These are phyloP conservation scores for Starmera quercuum DNA, from an alignment of 805 yeast species.

Conservation along the genomic window DNA sequence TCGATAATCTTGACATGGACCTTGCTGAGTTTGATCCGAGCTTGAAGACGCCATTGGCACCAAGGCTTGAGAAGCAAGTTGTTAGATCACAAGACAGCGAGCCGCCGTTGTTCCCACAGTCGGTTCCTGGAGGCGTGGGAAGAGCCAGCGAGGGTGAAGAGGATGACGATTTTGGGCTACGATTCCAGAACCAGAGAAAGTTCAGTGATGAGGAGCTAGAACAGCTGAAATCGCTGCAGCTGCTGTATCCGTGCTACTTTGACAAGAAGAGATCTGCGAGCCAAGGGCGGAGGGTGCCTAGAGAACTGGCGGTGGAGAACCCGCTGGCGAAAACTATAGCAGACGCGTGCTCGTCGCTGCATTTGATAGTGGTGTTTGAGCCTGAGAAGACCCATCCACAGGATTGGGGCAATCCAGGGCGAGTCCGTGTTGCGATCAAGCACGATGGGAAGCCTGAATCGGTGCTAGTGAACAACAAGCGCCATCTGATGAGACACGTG, in stretches of 20 bases:
- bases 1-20: constrained; percentile 91
- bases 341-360: constrained; percentile 50
- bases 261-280: constrained; percentile 67
- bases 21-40: constrained; percentile 81
- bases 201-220: constrained; percentile 51
- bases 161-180: constrained; percentile 4
- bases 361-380: constrained; percentile 42
- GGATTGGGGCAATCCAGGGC: constrained; percentile 96
- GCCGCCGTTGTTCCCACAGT: constrained; percentile 22
- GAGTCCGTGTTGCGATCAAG: constrained; percentile 71
- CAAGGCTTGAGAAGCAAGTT: constrained; percentile 52
- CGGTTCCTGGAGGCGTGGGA: constrained; percentile 2
- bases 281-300: constrained; percentile 78
- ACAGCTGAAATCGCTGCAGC: constrained; percentile 61
- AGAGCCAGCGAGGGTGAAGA: constrained; percentile 1
- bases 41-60: constrained; percentile 64
- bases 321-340: constrained; percentile 81
- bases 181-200: constrained; percentile 16
- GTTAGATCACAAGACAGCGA: constrained; percentile 53
- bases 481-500: constrained; percentile 55
- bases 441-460: constrained; percentile 36
- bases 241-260: constrained; percentile 88
- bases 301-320: constrained; percentile 65
- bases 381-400: constrained; percentile 90
- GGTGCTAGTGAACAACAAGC: constrained; percentile 40